Conservation (phyloP, 805 yeast species). For the Yarrowia bubula region DNA sequence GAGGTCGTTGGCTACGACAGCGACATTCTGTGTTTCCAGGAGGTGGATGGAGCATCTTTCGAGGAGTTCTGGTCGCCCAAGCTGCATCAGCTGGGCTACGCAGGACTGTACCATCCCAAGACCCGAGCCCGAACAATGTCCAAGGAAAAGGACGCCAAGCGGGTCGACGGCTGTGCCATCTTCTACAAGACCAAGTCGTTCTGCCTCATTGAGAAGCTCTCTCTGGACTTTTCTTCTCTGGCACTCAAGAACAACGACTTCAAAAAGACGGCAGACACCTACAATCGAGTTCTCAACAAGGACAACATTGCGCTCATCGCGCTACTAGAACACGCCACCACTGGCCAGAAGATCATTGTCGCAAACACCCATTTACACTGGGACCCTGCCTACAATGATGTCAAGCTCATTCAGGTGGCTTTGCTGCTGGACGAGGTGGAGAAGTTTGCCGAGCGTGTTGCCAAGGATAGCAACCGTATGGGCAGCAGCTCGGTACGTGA, state of each 20-base stretch:
- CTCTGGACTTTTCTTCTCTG: conserved; percentile 69
- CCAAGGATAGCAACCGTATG: conserved; percentile 28
- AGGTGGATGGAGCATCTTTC: conserved; percentile 82
- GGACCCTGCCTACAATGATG: conserved; percentile 97
- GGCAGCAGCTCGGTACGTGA: background rate
- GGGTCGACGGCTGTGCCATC: conserved; percentile 98
- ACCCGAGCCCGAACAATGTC: conserved; percentile 88
- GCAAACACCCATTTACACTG: conserved; percentile 96
- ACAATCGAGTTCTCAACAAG: conserved; percentile 93
- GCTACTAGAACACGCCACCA: conserved; percentile 66
- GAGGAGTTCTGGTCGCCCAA: conserved; percentile 84
- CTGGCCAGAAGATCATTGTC: conserved; percentile 69
- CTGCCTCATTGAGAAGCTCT: conserved; percentile 64
- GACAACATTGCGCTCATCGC: conserved; percentile 86
- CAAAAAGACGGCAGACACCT: conserved; percentile 89
- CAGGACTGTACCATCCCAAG: conserved; percentile 78
- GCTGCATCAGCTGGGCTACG: conserved; percentile 71
- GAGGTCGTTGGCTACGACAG: conserved; percentile 65
- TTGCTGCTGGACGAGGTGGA: conserved; percentile 86
- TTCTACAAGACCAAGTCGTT: conserved; percentile 73
- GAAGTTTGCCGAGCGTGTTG: conserved; percentile 52
- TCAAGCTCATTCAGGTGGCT: conserved; percentile 92
- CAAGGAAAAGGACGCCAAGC: conserved; percentile 66
- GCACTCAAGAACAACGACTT: conserved; percentile 60
- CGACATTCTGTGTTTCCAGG: conserved; percentile 89